These are phyloP conservation scores for Suillus plorans DNA, from an alignment of 768 basidiomycete genomes.

Conservation along the genomic window DNA sequence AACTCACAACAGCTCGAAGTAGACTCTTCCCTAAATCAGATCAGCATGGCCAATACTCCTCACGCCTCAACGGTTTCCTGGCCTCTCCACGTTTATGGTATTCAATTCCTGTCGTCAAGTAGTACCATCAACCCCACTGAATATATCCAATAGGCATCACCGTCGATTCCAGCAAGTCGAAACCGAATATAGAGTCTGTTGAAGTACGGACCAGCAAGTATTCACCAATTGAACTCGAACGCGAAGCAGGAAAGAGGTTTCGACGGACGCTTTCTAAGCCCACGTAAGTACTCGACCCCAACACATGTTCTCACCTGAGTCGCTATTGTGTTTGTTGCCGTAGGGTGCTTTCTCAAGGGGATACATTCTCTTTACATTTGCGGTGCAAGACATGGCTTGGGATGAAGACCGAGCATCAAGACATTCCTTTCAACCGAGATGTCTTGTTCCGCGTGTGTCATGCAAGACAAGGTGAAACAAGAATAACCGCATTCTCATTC, in stretches of 20 bases:
- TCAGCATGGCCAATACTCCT: not conserved
- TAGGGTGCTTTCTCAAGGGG: not conserved
- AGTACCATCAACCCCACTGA: not conserved
- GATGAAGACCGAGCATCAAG: not conserved
- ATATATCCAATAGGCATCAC: too few relatives aligned
- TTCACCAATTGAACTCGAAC: too few relatives aligned
- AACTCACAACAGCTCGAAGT: not conserved
- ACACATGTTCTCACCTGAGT: not conserved
- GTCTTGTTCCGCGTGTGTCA: too few relatives aligned
- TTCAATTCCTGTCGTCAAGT: not conserved
- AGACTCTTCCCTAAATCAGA: not conserved
- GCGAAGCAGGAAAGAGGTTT: too few relatives aligned
- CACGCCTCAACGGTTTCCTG: not conserved
- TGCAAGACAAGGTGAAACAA: too few relatives aligned
- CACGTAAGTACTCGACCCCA: not conserved
- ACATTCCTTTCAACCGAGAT: not conserved
- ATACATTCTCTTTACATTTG: not conserved
- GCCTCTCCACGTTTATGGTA: not conserved
- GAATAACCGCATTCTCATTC: not conserved
- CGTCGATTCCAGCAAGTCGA: too few relatives aligned
- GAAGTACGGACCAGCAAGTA: too few relatives aligned
- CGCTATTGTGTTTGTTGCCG: not conserved
- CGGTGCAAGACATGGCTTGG: not conserved
- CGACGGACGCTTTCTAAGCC: too few relatives aligned
- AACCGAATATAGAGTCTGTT: too few relatives aligned